Evolutionary conservation across 257 asterid genomes (phyloP).

Genomic region (Eucommia ulmoides): DNA sequence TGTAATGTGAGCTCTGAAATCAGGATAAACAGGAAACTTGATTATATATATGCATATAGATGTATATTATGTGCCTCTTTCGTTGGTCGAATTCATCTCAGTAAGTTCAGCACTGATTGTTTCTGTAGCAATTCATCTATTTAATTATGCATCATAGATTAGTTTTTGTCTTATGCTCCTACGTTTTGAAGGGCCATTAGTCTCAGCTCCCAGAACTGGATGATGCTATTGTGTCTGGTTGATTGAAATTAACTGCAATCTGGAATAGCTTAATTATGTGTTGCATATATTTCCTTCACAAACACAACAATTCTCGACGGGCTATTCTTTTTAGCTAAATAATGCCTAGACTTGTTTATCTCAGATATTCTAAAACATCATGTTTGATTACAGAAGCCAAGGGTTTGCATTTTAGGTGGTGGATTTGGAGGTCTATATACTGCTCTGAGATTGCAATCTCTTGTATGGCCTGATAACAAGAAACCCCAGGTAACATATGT

Average conservation of each 20-base stretch:
- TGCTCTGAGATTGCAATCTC: slow-evolving; percentile 86
- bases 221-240: not conserved
- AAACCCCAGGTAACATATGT: slow-evolving; percentile 65
- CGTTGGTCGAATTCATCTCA: too few relatives aligned
- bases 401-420: slow-evolving; percentile 96
- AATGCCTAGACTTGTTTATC: not conserved
- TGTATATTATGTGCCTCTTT: too few relatives aligned
- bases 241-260: too few relatives aligned
- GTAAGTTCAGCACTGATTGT: not conserved
- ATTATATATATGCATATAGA: too few relatives aligned
- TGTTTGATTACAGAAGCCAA: slow-evolving; percentile 62
- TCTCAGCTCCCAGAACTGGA: not conserved
- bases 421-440: slow-evolving; percentile 98
- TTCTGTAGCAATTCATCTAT: not conserved
- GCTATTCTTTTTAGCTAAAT: not conserved
- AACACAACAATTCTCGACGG: too few relatives aligned
- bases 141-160: not conserved
- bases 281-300: too few relatives aligned
- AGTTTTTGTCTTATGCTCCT: not conserved
- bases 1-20: too few relatives aligned
- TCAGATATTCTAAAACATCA: not conserved
- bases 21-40: too few relatives aligned
- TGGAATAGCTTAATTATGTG: not conserved
- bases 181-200: not conserved
- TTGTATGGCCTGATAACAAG: slow-evolving; percentile 89